Conservation (phyloP, 2,329 filamentous ascomycete genomes). For the Onygena corvina region DNA sequence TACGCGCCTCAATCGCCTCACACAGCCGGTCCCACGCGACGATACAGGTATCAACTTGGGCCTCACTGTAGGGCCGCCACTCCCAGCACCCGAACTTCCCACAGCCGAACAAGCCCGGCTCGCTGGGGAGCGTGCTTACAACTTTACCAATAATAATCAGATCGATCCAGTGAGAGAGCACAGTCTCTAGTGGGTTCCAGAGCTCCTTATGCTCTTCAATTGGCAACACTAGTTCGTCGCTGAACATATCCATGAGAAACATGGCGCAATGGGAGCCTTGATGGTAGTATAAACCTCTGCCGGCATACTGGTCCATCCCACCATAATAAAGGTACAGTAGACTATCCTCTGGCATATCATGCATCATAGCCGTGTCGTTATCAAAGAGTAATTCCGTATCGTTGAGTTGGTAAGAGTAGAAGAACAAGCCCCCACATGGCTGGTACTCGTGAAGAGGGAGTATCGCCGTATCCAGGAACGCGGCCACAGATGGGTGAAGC, state of each 20-base stretch:
- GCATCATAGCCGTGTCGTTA: slow-evolving; percentile 14
- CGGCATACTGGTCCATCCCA: slow-evolving; percentile 3
- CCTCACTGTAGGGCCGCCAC: slow-evolving; percentile 23
- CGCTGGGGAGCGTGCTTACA: slow-evolving; percentile 8
- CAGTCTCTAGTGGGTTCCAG: slow-evolving; percentile 21
- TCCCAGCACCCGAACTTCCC: slow-evolving; percentile 21
- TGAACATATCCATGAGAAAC: slow-evolving; percentile 12
- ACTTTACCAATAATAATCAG: slow-evolving; percentile 19
- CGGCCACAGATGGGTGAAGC: neutral
- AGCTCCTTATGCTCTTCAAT: slow-evolving; percentile 15
- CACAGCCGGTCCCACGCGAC: slow-evolving; percentile 6
- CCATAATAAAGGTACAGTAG: slow-evolving; percentile 15
- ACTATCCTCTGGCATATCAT: slow-evolving; percentile 13
- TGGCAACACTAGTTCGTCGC: slow-evolving; percentile 12
- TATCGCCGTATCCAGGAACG: slow-evolving; percentile 1
- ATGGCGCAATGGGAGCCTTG: slow-evolving; percentile 13
- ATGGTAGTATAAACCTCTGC: slow-evolving; percentile 24
- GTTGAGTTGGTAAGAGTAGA: neutral
- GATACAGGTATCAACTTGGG: slow-evolving; percentile 7
- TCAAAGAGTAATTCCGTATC: neutral
- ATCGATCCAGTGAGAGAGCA: slow-evolving; percentile 19
- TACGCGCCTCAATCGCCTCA: slow-evolving; percentile 4
- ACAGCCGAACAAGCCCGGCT: slow-evolving; percentile 16
- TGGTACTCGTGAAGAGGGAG: neutral
- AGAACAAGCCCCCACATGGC: neutral